Evolutionary conservation across 2,329 filamentous ascomycete genomes (phyloP).

Genomic region (Bretziella fagacearum): DNA sequence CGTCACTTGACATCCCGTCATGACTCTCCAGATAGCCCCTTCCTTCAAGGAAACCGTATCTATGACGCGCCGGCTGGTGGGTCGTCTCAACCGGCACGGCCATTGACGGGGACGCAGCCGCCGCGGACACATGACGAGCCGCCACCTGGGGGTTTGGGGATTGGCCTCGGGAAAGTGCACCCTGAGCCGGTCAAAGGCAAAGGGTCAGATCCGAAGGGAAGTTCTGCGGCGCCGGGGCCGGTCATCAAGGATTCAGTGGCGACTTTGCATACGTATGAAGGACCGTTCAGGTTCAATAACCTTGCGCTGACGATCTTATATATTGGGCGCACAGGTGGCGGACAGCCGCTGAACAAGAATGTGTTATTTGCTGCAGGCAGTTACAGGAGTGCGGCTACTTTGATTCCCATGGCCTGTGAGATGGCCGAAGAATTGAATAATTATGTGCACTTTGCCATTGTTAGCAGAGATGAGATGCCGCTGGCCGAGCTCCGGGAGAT

Average conservation of each 20-base stretch:
- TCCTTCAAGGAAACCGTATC: slow-evolving; percentile 5
- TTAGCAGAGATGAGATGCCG: slow-evolving; percentile 54
- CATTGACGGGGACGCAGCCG: slow-evolving; percentile 10
- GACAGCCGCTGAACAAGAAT: slow-evolving; percentile 41
- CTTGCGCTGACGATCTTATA: slow-evolving; percentile 47
- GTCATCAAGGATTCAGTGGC: background rate
- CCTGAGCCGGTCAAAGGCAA: background rate
- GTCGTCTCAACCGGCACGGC: background rate
- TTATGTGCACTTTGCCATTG: slow-evolving; percentile 64
- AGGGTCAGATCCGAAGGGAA: background rate
- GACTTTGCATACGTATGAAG: slow-evolving; percentile 36
- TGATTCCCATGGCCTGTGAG: slow-evolving; percentile 72
- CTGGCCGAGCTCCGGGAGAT: slow-evolving; percentile 53
- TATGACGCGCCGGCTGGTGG: background rate
- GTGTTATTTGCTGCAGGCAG: slow-evolving; percentile 66
- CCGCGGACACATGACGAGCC: slow-evolving; percentile 2
- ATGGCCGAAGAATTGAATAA: slow-evolving; percentile 57
- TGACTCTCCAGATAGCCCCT: slow-evolving; percentile 12
- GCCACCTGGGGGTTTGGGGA: slow-evolving; percentile 8
- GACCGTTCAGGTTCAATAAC: slow-evolving; percentile 49
- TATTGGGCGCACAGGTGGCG: slow-evolving; percentile 37
- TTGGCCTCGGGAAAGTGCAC: background rate
- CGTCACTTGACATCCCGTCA: slow-evolving; percentile 2
- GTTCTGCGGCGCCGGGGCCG: slow-evolving; percentile 12
- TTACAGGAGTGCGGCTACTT: slow-evolving; percentile 50